These are phyloP conservation scores for Asterochloris sp. DNA, from an alignment of 139 green algal species.

Conservation along the genomic window DNA sequence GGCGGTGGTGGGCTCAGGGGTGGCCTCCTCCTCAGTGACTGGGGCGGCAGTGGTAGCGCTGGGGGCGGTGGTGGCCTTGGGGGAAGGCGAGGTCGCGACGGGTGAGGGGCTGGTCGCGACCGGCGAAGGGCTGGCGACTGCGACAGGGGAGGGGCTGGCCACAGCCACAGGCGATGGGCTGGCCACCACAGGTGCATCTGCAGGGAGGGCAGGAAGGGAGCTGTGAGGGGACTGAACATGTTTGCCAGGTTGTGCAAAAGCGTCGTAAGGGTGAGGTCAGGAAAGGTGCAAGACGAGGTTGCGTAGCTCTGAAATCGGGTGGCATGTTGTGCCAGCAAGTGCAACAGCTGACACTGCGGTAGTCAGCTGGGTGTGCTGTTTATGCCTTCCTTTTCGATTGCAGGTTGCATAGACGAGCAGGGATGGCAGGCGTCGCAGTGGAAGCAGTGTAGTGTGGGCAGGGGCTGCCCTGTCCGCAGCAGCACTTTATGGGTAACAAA, in stretches of 20 bases:
- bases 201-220: background rate
- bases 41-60: background rate
- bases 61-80: background rate
- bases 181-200: background rate
- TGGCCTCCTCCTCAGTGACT: background rate
- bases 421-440: no score
- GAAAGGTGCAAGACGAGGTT: background rate
- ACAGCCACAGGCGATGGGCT: background rate
- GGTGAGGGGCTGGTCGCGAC: conserved; percentile 1
- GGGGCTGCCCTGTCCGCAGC: no score
- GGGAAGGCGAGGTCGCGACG: background rate
- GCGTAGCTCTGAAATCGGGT: background rate
- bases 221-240: background rate
- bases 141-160: background rate
- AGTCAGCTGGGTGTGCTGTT: background rate
- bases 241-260: background rate
- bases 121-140: background rate
- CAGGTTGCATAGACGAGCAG: no score
- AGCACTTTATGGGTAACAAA: no score
- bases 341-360: background rate
- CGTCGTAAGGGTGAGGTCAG: background rate
- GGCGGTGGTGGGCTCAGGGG: background rate
- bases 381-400: no score
- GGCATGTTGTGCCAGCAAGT: background rate
- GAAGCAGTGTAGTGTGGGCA: no score